Base-by-base conservation (phyloP, 2,329 filamentous ascomycete species). In the Penicillium fuscoglaucum region DNA sequence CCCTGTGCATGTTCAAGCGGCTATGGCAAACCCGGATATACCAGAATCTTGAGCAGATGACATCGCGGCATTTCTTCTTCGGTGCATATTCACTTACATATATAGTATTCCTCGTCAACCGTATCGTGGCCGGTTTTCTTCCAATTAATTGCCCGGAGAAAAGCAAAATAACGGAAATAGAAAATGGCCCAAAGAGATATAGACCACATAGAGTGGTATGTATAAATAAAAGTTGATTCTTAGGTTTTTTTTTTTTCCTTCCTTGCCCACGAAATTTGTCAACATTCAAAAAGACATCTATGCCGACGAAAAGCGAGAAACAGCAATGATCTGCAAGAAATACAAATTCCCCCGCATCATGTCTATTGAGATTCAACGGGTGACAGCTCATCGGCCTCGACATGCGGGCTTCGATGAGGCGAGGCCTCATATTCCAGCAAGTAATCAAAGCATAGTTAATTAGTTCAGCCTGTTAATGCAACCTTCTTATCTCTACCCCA, bases 1-100 rank as follows among this genome's bases (percentile, higher is more conserved):
- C 12, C 68, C 69, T 15, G 33, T 54, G 12, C 69, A 71, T 61
- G 66, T 72, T 2, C 59, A 66, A 45, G 64, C 70, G 17, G 63
- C 61, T 4, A 41, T 62, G 2, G 35, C 37, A 40, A 55, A 48
- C 24, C 49, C 52, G 7, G 44, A 51, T 24, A 48, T 53, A 40
- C 46, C 39, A 7, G 33, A 51, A 28, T 6, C 39, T 40, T 55
- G 28, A 59, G 10, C 4, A 29, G 35, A 15, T 24, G 21, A 24
- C 8, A n/a, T 9, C 0, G 21, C 28, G 24, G n/a, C 29, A 45
- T 12, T 28, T 5, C 19, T 10, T 21, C 1, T 19, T 10, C 2
- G 4, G 19, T 31, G 15, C 17, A 35, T 39, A 40, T 49, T 33
- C 15, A n/a, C 33, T 44, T 33, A 44, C 39, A 7, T 41, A 28